A percentile compares a stretch with the other conserved stretches of the same genome.
Conservation (phyloP, 441 rosid genomes). For the Euphorbia celastroides region DNA sequence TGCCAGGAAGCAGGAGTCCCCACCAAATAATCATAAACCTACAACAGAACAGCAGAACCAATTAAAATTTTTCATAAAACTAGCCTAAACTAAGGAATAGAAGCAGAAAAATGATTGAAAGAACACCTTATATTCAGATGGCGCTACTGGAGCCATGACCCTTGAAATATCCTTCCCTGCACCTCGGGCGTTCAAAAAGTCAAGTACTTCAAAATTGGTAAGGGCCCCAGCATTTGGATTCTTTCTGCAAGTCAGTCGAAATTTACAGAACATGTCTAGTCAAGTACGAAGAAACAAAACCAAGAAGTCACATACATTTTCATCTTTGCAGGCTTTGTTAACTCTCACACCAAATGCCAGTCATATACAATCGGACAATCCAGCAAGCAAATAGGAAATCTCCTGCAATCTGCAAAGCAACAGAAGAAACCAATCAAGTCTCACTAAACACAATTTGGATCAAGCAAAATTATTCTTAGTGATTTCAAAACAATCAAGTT, state of each 20-base stretch:
- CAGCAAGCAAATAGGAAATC: not conserved
- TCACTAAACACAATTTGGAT: not conserved
- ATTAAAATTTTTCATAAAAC: not conserved
- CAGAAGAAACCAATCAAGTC: not conserved
- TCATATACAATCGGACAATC: not conserved
- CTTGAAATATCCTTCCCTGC: conserved; percentile 61
- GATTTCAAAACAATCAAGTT: too few relatives aligned
- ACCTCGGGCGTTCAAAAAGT: conserved; percentile 63
- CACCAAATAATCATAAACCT: conserved; percentile 74
- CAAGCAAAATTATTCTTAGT: not conserved
- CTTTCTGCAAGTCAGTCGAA: conserved; percentile 39
- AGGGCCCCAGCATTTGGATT: conserved; percentile 63
- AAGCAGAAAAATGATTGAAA: not conserved
- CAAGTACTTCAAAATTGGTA: conserved; percentile 70
- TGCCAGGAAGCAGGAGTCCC: conserved; percentile 55
- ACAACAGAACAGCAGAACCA: conserved; percentile 14
- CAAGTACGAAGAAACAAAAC: not conserved
- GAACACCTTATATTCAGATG: conserved; percentile 63
- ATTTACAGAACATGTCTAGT: not conserved
- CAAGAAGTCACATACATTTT: conserved; percentile 9
- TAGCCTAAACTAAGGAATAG: not conserved
- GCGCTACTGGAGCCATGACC: conserved; percentile 55
- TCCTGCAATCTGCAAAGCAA: not conserved
- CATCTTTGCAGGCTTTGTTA: conserved; percentile 3
- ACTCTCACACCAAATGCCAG: not conserved